Base-by-base conservation (phyloP, 2,329 filamentous ascomycete species). In the Pseudogymnoascus pannorum region DNA sequence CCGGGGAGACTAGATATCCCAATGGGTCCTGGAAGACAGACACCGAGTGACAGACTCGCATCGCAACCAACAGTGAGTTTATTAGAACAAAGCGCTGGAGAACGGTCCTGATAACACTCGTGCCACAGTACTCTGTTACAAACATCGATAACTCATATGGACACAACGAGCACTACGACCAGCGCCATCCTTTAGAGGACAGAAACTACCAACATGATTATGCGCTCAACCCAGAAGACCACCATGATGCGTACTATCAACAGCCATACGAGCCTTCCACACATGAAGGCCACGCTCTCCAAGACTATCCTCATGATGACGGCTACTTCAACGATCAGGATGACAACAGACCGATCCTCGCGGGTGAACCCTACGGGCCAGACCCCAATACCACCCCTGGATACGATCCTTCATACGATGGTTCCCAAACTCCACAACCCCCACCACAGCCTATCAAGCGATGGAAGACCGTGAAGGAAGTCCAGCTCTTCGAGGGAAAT, bases 401-500 rank as follows among this genome's bases (percentile, higher is more conserved):
- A 31, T 77, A 79, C 44, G 75, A 77, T 57, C 69, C 78, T 63
- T 74, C 77, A 22, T 76, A 78, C 60, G 75, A 77, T 58, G 64
- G 66, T 12, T 66, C 68, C 44, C 42, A 58, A 22, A 69, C 66
- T 31, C 68, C 71, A 58, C 65, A 68, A 48, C 77, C 77, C 64
- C 78, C 79, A 60, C 78, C 81, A 18, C 80, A 79, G 66, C 83
- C 79, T 61, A 86, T 97, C 67, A 88, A 90, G 74, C 84, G 94
- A 73, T 97, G 91, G 90, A 99, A 97, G 80, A 99, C 94, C 0
- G 93, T 99, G 57, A 99, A 97, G 77, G 91, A 97, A 78, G 93
- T 99, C n/a, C 87, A 95, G 69, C 77, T 99, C 60, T 99, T 96
- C 80, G 88, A 95, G 67, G 94, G 94, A 66, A 99, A 99, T 75